Evolutionary conservation across 352 stramenopile species (phyloP), one percentile per base, ranked within the genome.

Genomic region (Phytophthora sansomeana): DNA sequence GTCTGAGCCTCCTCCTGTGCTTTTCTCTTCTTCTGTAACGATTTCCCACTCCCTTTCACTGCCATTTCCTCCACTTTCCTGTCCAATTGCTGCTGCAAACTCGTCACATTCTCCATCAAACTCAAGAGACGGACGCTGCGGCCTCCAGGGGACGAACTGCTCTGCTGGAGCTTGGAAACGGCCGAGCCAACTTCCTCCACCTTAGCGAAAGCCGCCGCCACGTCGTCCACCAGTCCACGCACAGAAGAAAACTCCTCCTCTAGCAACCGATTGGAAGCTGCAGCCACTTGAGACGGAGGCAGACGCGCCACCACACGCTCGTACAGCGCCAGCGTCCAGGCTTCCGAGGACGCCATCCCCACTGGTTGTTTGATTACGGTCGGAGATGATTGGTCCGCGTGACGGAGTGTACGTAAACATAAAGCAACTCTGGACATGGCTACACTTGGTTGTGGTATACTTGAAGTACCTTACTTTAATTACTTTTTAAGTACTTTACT

Each of bases 111-210:
- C 5, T 33, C 39, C 9, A 39, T 33, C 11, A 26, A 5, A 16
- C 29, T 11, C 16, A 48, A 6, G 5, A 67, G 13, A 21, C 58
- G 48, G n/a, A 42, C 26, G 17, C 35, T 57, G 44, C 44, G 44
- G 11, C 44, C 56, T 16, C 21, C 33, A 16, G 39, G 33, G n/a
- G 58, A 50, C 16, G 11, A 13, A 36, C 19, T 49, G 16, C 14
- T 43, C 5, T 54, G 58, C 30, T 67, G 39, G 39, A 67, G 39
- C 48, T 63, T 38, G 4, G 52, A 51, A 19, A 68, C 60, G 6
- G 60, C 60, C 19, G 51, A 43, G 16, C 43, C 52, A 16, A 69
- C 28, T 44, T 69, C 60, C 44, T 47, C 28, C 52, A 69, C 44
- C 30, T 58, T 63, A 19, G 19, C 26, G 9, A 69, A 58, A 3